phyloP scores from a whole-genome alignment of 495 filamentous ascomycete genomes.

The Arthonia radiata region DNA sequence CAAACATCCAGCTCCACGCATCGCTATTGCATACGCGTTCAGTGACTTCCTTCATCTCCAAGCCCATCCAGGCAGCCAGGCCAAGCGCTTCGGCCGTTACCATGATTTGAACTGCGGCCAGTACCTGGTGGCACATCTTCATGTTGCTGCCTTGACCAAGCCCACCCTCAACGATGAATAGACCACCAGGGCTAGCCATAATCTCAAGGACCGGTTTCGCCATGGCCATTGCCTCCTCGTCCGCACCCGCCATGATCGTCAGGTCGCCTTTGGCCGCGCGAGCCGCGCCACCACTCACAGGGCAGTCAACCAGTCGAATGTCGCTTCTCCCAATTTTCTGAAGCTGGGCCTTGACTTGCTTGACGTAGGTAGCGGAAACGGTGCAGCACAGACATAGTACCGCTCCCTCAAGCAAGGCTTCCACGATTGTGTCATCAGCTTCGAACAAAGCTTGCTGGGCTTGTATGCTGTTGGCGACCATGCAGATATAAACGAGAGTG shows the following conservation, averaged over 20 bases:
- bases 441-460: constrained; percentile 40
- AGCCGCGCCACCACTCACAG: constrained; percentile 52
- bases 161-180: constrained; percentile 50
- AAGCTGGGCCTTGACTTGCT: constrained; percentile 31
- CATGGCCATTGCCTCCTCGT: constrained; percentile 28
- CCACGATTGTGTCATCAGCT: constrained; percentile 25
- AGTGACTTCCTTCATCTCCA: constrained; percentile 31
- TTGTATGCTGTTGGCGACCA: constrained; percentile 58
- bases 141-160: constrained; percentile 62
- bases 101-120: constrained; percentile 53
- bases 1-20: constrained; percentile 64
- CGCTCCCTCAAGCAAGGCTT: constrained; percentile 27
- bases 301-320: constrained; percentile 44
- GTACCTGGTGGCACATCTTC: constrained; percentile 70
- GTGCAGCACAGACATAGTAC: constrained; percentile 52
- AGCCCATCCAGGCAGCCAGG: constrained; percentile 38
- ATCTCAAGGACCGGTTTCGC: constrained; percentile 34
- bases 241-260: constrained; percentile 55
- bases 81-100: constrained; percentile 50
- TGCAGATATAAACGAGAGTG: constrained; percentile 40
- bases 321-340: constrained; percentile 29
- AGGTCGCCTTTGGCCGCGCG: constrained; percentile 54
- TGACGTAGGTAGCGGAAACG: constrained; percentile 40
- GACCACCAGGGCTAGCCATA: constrained; percentile 33
- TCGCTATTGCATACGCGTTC: constrained; percentile 31